Base-by-base conservation (phyloP, 306 rosid species). In the Erythrophleum fordii region DNA sequence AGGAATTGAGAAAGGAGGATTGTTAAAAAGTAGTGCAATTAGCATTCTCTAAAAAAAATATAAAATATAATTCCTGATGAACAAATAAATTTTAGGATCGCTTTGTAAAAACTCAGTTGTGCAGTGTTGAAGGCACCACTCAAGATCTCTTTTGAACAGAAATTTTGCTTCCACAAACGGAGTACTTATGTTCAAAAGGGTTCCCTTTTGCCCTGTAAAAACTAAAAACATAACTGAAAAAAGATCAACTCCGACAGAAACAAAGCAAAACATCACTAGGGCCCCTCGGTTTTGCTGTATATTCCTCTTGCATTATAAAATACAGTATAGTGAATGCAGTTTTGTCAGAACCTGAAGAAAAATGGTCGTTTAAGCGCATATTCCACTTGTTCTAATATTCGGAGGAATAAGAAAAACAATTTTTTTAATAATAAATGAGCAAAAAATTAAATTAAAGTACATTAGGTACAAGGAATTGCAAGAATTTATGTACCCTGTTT, bases 121-220 rank as follows among this genome's bases (percentile, higher is more conserved):
- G 28, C n/a, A 46, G 64, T n/a, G 34, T 41, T 20, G 56, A 75
- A 81, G 79, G 82, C 58, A 37, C 37, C 13, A 70, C 72, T 81
- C 64, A 39, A 39, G 6, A 70, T 78, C 81, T 78, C 74, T 73
- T 82, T 53, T 72, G 83, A 81, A 80, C 77, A 41, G 48, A 55
- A 82, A 59, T 51, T 64, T 77, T 83, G 81, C 83, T 79, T 82
- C 83, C 83, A 77, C 34, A 73, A 72, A 22, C 22, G 81, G 70
- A 85, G 76, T 49, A 82, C 72, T 59, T 60, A 22, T 20, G 34
- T 71, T 66, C 61, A 34, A 59, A 87, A 82, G 80, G 46, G 73
- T 59, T 37, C 8, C 72, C 68, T 77, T 78, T 77, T 71, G 72
- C 76, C 75, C 73, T 78, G 68, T 74, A 70, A 80, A 81, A 78